These are phyloP conservation scores for Casuarina glauca DNA, from an alignment of 306 rosid genomes.

Conservation along the genomic window DNA sequence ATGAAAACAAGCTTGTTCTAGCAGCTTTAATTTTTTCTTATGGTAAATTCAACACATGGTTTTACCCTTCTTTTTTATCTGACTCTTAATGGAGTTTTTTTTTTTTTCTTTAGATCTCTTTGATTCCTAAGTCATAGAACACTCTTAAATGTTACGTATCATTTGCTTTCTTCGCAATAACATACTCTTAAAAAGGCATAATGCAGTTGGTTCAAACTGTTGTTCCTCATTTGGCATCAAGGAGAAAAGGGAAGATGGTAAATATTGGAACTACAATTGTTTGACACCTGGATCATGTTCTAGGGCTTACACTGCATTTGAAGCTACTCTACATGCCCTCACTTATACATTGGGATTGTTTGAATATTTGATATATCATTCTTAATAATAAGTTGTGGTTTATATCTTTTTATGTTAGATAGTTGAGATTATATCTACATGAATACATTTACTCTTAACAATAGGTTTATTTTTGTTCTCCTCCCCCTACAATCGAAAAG, in stretches of 20 bases:
- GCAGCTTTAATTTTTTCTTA: too few relatives aligned
- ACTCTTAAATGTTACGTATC: neutral
- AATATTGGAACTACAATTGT: constrained; percentile 74
- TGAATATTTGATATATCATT: constrained; percentile 9
- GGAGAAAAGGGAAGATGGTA: constrained; percentile 76
- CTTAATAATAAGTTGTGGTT: neutral
- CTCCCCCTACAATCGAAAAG: too few relatives aligned
- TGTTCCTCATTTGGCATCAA: constrained; percentile 82
- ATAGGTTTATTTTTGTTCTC: too few relatives aligned
- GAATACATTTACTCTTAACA: too few relatives aligned
- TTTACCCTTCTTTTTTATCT: neutral
- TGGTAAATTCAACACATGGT: too few relatives aligned
- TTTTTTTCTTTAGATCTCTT: neutral
- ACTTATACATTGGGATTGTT: constrained; percentile 72
- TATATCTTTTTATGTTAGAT: too few relatives aligned
- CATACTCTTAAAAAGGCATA: constrained; percentile 46
- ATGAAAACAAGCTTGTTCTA: too few relatives aligned
- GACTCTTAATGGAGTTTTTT: neutral
- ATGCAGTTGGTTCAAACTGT: constrained; percentile 87
- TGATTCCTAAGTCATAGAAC: neutral
- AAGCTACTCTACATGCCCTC: constrained; percentile 83
- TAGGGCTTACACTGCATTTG: constrained; percentile 69
- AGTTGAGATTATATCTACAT: too few relatives aligned
- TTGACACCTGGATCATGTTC: constrained; percentile 82
- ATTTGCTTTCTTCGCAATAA: neutral